Percentiles rank a stretch among this genome's conserved stretches.
phyloP scores from a whole-genome alignment of 164 flowering plant genomes.

The Aristolochia contorta region DNA sequence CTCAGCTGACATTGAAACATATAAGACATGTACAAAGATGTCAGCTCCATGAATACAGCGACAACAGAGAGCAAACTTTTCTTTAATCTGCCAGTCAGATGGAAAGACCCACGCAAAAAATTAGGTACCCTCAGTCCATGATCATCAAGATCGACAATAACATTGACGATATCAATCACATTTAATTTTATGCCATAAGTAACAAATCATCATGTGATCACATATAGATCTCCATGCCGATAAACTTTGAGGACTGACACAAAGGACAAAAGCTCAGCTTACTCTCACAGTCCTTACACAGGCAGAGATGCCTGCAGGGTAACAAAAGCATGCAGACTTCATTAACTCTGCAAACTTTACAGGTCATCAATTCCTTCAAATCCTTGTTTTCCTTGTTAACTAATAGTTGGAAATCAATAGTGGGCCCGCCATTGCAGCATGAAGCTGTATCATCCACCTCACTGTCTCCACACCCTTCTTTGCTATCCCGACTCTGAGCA shows the following conservation, averaged over 20 bases:
- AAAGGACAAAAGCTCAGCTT: conserved; percentile 66
- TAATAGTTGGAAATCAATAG: conserved; percentile 38
- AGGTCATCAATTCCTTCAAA: conserved; percentile 47
- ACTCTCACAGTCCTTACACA: conserved; percentile 82
- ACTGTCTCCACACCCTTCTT: conserved; percentile 89
- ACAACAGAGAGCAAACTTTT: no score
- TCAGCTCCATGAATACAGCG: no score
- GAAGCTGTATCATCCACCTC: conserved; percentile 86
- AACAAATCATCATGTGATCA: conserved; percentile 15
- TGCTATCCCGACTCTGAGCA: conserved; percentile 56
- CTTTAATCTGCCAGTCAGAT: no score
- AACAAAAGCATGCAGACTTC: conserved; percentile 69
- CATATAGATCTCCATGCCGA: conserved; percentile 69
- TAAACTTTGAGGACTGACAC: conserved; percentile 59
- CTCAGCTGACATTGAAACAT: no score
- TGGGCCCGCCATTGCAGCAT: conserved; percentile 52
- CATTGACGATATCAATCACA: neutral
- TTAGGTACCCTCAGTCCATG: no score
- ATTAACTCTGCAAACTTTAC: conserved; percentile 66
- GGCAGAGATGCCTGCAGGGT: conserved; percentile 89
- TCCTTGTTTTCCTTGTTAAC: conserved; percentile 42
- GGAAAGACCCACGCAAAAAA: no score
- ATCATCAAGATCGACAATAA: no score
- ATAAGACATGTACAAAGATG: no score
- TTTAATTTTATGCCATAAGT: conserved; percentile 2